Conservation (phyloP, 1,139 yeast genomes). For the Magnusiomyces paraingens region DNA sequence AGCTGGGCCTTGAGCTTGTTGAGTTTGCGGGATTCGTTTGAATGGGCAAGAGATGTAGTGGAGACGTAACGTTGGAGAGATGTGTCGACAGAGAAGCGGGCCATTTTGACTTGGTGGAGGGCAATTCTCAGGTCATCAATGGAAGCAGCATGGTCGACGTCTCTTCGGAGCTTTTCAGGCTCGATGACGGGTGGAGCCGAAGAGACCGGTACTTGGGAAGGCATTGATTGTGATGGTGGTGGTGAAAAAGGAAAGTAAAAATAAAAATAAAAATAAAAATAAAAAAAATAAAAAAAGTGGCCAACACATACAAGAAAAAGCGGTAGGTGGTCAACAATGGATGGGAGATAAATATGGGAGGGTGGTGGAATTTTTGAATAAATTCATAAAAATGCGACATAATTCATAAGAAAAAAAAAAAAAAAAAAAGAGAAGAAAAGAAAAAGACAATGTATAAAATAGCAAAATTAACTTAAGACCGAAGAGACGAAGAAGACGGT, state of each 20-base stretch:
- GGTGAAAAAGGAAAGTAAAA: slow-evolving; percentile 1
- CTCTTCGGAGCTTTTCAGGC: slow-evolving; percentile 7
- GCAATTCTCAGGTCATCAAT: slow-evolving; percentile 12
- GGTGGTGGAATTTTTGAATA: no score
- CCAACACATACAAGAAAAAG: not conserved
- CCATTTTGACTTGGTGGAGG: slow-evolving; percentile 8
- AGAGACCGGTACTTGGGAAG: not conserved
- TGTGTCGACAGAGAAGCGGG: slow-evolving; percentile 9
- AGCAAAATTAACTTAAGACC: not conserved
- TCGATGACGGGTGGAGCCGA: slow-evolving; percentile 3
- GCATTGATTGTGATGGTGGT: slow-evolving; percentile 7
- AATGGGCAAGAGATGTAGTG: slow-evolving; percentile 8
- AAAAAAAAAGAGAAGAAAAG: not conserved
- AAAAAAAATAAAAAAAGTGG: not conserved
- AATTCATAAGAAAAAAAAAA: not conserved
- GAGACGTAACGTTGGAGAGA: slow-evolving; percentile 14
- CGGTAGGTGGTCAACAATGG: no score
- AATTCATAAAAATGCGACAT: no score
- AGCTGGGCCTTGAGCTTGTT: slow-evolving; percentile 30
- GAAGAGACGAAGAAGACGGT: not conserved
- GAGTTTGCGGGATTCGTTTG: slow-evolving; percentile 19
- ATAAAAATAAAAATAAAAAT: not conserved
- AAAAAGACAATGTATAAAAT: not conserved
- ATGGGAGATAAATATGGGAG: no score
- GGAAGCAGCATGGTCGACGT: slow-evolving; percentile 13